These are phyloP conservation scores for Hanseniaspora vineae DNA, from an alignment of 805 yeast genomes.

Conservation along the genomic window DNA sequence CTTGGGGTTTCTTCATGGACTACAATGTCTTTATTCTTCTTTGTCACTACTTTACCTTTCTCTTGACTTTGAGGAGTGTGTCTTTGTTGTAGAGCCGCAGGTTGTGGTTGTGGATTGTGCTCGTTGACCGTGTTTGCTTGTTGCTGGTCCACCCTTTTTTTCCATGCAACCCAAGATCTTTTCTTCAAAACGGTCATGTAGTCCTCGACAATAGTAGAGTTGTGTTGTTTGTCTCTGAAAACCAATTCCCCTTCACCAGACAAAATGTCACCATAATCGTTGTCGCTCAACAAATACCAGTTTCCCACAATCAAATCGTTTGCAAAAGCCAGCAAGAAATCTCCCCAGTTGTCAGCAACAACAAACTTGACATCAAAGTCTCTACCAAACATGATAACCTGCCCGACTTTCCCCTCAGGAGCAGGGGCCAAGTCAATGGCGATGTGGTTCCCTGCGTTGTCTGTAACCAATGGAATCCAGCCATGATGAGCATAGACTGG, in stretches of 20 bases:
- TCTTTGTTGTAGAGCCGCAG: constrained; percentile 2
- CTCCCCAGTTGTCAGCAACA: constrained; percentile 81
- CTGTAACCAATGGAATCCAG: constrained; percentile 90
- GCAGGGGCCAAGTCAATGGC: constrained; percentile 85
- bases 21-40: background rate
- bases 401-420: constrained; percentile 71
- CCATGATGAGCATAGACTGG: constrained; percentile 72
- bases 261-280: constrained; percentile 42
- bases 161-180: constrained; percentile 18
- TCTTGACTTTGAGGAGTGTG: constrained; percentile 1
- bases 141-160: constrained; percentile 4
- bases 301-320: constrained; percentile 80
- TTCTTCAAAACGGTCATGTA: constrained; percentile 28
- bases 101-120: constrained; percentile 4
- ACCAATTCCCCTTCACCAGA: constrained; percentile 66
- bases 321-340: constrained; percentile 68
- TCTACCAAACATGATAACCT: constrained; percentile 84
- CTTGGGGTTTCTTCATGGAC: constrained; percentile 1
- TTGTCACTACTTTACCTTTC: constrained; percentile 1
- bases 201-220: constrained; percentile 33
- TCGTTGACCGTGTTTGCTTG: constrained; percentile 2
- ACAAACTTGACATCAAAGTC: constrained; percentile 86
- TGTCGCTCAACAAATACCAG: constrained; percentile 53
- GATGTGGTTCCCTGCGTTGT: constrained; percentile 80
- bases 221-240: constrained; percentile 41